Percentiles rank a stretch among this genome's conserved stretches.
Evolutionary conservation across 140 eudicot genomes (phyloP).

Genomic region (Stevia rebaudiana): DNA sequence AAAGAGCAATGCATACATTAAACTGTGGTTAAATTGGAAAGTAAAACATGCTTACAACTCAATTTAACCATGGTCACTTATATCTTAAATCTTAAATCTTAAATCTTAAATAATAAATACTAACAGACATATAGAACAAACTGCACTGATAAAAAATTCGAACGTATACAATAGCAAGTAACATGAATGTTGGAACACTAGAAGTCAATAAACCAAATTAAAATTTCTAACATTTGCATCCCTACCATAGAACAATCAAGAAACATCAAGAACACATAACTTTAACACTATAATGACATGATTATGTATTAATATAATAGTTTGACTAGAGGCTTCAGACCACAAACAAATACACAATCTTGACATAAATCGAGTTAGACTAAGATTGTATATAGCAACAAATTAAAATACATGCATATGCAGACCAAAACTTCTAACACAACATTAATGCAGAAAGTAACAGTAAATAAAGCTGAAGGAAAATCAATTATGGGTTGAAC

Average conservation of each 20-base stretch:
- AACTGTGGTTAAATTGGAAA: not conserved
- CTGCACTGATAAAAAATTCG: too few species aligned
- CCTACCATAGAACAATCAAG: not conserved
- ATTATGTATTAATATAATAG: slow-evolving; percentile 1
- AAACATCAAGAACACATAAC: not conserved
- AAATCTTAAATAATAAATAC: too few species aligned
- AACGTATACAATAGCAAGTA: not conserved
- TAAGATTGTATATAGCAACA: not conserved
- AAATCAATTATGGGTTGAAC: not conserved
- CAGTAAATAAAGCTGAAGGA: slow-evolving; percentile 16
- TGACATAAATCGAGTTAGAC: not conserved
- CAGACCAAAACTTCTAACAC: not conserved
- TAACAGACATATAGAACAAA: not conserved
- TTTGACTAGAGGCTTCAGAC: slow-evolving; percentile 5
- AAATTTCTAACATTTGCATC: not conserved
- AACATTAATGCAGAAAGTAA: not conserved
- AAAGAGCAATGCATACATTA: not conserved
- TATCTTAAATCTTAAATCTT: not conserved
- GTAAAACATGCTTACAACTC: not conserved
- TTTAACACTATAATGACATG: not conserved
- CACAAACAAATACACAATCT: not conserved
- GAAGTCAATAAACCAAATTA: slow-evolving; percentile 9
- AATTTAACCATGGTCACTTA: not conserved
- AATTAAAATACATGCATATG: slow-evolving; percentile 1
- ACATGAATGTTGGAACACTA: not conserved